phyloP scores from a whole-genome alignment of 1,284 basidiomycete species.

The Malassezia obtusa region DNA sequence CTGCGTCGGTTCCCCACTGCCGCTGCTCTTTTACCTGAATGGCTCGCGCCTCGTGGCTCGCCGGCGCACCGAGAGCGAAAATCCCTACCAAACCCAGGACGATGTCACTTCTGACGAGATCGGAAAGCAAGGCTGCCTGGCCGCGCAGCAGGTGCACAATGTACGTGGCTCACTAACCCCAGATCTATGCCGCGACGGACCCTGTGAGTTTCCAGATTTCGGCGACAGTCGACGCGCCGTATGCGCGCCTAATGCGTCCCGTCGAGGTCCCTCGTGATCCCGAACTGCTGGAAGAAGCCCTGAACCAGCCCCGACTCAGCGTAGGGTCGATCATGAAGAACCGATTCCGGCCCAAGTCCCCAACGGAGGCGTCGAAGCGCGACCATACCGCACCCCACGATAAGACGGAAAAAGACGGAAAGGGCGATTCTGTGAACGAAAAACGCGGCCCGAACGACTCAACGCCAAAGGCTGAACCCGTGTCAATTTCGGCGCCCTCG shows the following conservation, averaged over 20 bases:
- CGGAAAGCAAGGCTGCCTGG: slow-evolving; percentile 54
- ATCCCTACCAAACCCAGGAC: slow-evolving; percentile 20
- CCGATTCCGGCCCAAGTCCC: slow-evolving; percentile 16
- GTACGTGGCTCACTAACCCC: slow-evolving; percentile 2
- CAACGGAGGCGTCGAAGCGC: too few species aligned
- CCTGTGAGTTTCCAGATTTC: slow-evolving; percentile 49
- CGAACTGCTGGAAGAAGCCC: slow-evolving; percentile 35
- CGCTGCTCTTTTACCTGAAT: slow-evolving; percentile 54
- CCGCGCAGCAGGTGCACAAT: slow-evolving; percentile 53
- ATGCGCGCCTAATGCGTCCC: slow-evolving; percentile 47
- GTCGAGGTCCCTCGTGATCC: slow-evolving; percentile 46
- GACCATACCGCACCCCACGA: too few species aligned
- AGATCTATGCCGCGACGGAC: slow-evolving; percentile 47
- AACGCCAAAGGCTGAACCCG: too few species aligned
- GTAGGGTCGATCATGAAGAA: slow-evolving; percentile 31
- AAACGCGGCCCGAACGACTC: too few species aligned
- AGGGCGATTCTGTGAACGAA: too few species aligned
- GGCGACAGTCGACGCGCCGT: slow-evolving; percentile 46
- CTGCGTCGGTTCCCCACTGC: slow-evolving; percentile 54
- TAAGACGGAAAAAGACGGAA: too few species aligned
- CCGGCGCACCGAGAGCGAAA: slow-evolving; percentile 49
- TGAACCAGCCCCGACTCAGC: slow-evolving; percentile 38
- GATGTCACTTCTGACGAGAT: slow-evolving; percentile 49
- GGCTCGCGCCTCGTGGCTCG: slow-evolving; percentile 55
- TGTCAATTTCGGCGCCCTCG: too few species aligned